Conservation (phyloP, 345 rosid species). For the Citrus mangshanensis region DNA sequence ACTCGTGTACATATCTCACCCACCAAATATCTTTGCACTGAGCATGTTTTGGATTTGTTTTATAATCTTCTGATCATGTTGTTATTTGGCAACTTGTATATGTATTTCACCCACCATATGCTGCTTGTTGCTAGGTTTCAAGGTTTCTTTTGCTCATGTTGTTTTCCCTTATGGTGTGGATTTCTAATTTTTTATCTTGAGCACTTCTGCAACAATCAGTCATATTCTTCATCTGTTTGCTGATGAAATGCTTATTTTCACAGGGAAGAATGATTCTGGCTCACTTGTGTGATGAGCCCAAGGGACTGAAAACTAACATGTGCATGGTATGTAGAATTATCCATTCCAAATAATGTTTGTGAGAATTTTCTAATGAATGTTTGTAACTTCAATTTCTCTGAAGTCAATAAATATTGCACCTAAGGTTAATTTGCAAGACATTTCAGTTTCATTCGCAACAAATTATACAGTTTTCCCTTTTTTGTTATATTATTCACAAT, state of each 20-base stretch:
- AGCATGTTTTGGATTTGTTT: not conserved
- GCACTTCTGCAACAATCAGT: not conserved
- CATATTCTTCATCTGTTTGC: constrained; percentile 1
- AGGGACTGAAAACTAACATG: constrained; percentile 98
- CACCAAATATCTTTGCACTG: not conserved
- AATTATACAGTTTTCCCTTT: not conserved
- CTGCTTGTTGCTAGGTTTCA: not conserved
- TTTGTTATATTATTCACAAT: not conserved
- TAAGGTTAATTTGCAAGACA: not conserved
- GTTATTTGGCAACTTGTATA: not conserved
- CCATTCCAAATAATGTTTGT: not conserved
- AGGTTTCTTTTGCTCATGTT: not conserved
- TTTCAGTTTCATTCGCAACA: not conserved
- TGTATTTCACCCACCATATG: not conserved
- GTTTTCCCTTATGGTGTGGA: not conserved
- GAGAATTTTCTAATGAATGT: not conserved
- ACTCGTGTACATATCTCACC: not conserved
- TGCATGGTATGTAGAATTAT: constrained; percentile 70
- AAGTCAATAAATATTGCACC: not conserved
- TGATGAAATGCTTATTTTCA: constrained; percentile 23
- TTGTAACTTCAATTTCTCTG: not conserved
- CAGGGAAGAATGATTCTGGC: constrained; percentile 99
- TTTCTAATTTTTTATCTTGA: not conserved
- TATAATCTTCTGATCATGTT: not conserved
- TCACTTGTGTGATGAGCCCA: constrained; percentile 97